Conservation (phyloP, 768 basidiomycete genomes). For the Kockovaella imperatae region DNA sequence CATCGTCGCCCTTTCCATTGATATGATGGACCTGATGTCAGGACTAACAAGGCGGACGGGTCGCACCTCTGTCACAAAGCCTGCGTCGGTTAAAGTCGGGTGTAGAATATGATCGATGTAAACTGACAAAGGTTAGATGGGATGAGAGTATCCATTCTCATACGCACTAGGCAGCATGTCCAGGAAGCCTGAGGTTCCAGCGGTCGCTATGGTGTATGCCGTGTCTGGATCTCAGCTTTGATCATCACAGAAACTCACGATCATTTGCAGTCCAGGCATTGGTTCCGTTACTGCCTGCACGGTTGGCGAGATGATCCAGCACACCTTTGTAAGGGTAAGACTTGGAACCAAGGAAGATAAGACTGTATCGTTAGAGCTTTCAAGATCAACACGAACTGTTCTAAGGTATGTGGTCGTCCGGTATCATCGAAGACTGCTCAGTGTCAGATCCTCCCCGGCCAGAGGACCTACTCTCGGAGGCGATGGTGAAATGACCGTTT, state of each 20-base stretch:
- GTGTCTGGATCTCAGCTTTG: conserved; percentile 51
- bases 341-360: conserved; percentile 92
- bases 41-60: neutral
- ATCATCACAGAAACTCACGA: conserved; percentile 9
- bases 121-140: conserved; percentile 51
- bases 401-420: conserved; percentile 91
- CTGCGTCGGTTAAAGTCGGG: conserved; percentile 83
- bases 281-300: conserved; percentile 52
- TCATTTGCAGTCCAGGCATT: conserved; percentile 92
- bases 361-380: conserved; percentile 48
- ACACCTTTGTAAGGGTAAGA: conserved; percentile 94
- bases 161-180: conserved; percentile 44
- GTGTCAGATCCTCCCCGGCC: neutral
- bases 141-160: conserved; percentile 43
- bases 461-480: conserved; percentile 69
- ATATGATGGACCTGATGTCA: conserved; percentile 70
- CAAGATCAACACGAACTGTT: conserved; percentile 59
- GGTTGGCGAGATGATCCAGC: conserved; percentile 87
- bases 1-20: conserved; percentile 78
- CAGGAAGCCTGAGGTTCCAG: conserved; percentile 73
- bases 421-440: conserved; percentile 81
- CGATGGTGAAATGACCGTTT: conserved; percentile 82
- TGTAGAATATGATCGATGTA: conserved; percentile 95
- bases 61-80: conserved; percentile 58
- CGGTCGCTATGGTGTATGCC: conserved; percentile 90